Evolutionary conservation across 768 basidiomycete genomes (phyloP).

Genomic region (Lentinula aciculospora): DNA sequence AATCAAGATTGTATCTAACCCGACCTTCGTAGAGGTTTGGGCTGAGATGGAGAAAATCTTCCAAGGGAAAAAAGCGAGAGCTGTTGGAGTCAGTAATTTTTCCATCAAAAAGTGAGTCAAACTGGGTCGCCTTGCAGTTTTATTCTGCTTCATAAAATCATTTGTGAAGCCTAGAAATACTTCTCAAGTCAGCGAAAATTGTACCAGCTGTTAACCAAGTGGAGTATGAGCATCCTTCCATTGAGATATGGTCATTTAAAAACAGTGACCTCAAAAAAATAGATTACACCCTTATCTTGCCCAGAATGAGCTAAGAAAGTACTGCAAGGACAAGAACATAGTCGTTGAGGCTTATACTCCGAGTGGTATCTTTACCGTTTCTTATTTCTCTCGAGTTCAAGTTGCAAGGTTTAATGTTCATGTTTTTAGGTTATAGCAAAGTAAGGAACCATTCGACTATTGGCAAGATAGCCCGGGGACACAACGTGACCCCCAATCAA

Average conservation of each 20-base stretch:
- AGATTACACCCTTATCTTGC: constrained; percentile 20
- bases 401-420: not conserved
- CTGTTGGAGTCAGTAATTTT: constrained; percentile 59
- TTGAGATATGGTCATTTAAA: not conserved
- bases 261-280: not conserved
- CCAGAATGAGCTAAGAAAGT: constrained; percentile 26
- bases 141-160: not conserved
- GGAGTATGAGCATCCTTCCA: constrained; percentile 14
- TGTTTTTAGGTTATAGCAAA: constrained; percentile 28
- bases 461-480: constrained; percentile 38
- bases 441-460: constrained; percentile 43
- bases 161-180: constrained; percentile 8
- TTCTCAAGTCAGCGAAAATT: constrained; percentile 16
- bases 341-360: constrained; percentile 33
- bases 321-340: constrained; percentile 27
- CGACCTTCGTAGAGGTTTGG: constrained; percentile 40
- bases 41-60: constrained; percentile 45
- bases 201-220: constrained; percentile 25
- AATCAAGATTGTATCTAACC: constrained; percentile 21
- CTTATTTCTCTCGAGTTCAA: too few species aligned
- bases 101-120: constrained; percentile 43
- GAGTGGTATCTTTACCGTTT: not conserved
- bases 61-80: constrained; percentile 37
- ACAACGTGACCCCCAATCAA: constrained; percentile 39
- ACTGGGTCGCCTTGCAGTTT: not conserved